phyloP scores from a whole-genome alignment of 1,284 basidiomycete genomes.

The Trichosporon inkin region DNA sequence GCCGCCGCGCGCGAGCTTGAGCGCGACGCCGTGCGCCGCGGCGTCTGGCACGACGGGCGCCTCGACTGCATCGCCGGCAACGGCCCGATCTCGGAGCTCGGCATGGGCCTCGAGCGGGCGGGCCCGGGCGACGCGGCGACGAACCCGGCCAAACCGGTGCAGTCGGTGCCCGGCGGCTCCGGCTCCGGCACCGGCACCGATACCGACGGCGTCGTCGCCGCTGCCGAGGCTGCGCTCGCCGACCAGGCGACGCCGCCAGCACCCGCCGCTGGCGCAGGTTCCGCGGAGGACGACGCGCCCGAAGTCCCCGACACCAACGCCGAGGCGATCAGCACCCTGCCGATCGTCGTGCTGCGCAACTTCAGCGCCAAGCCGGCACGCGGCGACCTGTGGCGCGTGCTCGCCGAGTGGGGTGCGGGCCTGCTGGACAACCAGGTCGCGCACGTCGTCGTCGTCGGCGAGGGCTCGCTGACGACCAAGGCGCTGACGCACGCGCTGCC shows the following conservation, averaged over 20 bases:
- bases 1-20: conserved; percentile 36
- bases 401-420: conserved; percentile 80
- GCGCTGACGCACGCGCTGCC: conserved; percentile 81
- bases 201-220: too few species aligned
- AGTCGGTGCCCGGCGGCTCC: too few species aligned
- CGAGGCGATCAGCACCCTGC: conserved; percentile 61
- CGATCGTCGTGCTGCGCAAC: conserved; percentile 79
- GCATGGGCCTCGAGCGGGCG: conserved; percentile 63
- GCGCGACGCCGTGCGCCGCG: conserved; percentile 53
- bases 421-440: conserved; percentile 79
- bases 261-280: too few species aligned
- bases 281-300: conserved; percentile 2
- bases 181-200: neutral
- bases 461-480: conserved; percentile 84
- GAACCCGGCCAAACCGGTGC: conserved; percentile 34
- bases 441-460: conserved; percentile 86
- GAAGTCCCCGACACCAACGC: conserved; percentile 47
- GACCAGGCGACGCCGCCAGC: too few species aligned
- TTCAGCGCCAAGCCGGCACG: conserved; percentile 64
- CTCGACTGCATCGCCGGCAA: conserved; percentile 75
- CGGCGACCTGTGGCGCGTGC: conserved; percentile 67
- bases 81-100: conserved; percentile 76
- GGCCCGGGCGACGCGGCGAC: conserved; percentile 51
- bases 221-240: too few species aligned
- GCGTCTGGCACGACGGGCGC: conserved; percentile 74